A percentile compares a stretch with the other conserved stretches of the same genome.
These are phyloP conservation scores for Xylariales sp. DNA, from an alignment of 2,329 filamentous ascomycete species.

Conservation along the genomic window DNA sequence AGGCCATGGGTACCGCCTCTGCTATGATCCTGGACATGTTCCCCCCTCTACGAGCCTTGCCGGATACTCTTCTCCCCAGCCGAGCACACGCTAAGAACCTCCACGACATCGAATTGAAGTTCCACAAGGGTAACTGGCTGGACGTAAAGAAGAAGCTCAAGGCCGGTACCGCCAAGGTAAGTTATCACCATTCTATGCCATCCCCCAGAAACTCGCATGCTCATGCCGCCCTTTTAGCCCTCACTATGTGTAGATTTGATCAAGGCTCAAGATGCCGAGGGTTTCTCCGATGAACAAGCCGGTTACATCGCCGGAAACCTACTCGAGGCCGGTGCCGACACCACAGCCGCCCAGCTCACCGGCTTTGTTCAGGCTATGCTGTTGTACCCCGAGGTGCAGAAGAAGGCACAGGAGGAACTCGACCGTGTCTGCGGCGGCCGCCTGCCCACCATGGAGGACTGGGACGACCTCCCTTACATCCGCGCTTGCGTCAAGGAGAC, in stretches of 20 bases:
- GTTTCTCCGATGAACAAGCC: slow-evolving; percentile 52
- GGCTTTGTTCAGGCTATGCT: slow-evolving; percentile 58
- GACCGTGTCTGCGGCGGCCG: slow-evolving; percentile 58
- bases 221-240: slow-evolving; percentile 40
- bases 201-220: not conserved
- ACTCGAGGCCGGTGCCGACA: slow-evolving; percentile 53
- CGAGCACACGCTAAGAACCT: slow-evolving; percentile 38
- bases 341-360: slow-evolving; percentile 56
- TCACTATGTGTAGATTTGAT: slow-evolving; percentile 45
- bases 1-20: slow-evolving; percentile 41
- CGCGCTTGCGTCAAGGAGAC: slow-evolving; percentile 59
- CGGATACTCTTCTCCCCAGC: slow-evolving; percentile 34
- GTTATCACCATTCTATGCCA: not conserved
- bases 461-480: slow-evolving; percentile 59
- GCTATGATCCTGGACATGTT: slow-evolving; percentile 42
- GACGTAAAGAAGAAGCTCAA: slow-evolving; percentile 42
- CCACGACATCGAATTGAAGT: slow-evolving; percentile 37
- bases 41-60: slow-evolving; percentile 37
- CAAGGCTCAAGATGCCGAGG: slow-evolving; percentile 48
- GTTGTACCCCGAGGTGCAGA: slow-evolving; percentile 52
- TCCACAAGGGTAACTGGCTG: slow-evolving; percentile 42
- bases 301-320: slow-evolving; percentile 50
- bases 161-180: slow-evolving; percentile 42
- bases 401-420: slow-evolving; percentile 49
- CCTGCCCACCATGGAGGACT: slow-evolving; percentile 57